Conservation (phyloP, 805 yeast species). For the Grigorovia yakushimaensis region DNA sequence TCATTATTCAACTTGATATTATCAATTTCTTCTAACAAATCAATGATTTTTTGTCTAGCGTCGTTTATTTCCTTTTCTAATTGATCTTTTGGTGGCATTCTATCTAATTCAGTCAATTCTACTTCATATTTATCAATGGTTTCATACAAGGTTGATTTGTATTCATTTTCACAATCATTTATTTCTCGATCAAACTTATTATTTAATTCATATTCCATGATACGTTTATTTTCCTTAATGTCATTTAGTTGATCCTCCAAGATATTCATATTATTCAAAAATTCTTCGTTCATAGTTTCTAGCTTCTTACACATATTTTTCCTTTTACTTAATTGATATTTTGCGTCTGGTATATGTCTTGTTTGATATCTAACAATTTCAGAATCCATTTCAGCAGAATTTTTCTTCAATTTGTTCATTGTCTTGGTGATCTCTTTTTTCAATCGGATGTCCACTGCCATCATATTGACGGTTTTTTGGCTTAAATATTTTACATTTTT, state of each 20-base stretch:
- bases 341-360: slow-evolving; percentile 19
- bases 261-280: slow-evolving; percentile 6
- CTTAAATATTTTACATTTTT: slow-evolving; percentile 1
- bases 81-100: slow-evolving; percentile 18
- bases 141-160: slow-evolving; percentile 13
- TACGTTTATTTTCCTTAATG: slow-evolving; percentile 5
- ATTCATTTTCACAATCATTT: slow-evolving; percentile 19
- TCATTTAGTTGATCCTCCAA: slow-evolving; percentile 7
- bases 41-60: slow-evolving; percentile 8
- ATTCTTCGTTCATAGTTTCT: slow-evolving; percentile 1
- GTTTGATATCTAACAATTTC: slow-evolving; percentile 4
- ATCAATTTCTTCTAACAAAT: slow-evolving; percentile 9
- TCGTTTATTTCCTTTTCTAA: slow-evolving; percentile 10
- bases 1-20: slow-evolving; percentile 1
- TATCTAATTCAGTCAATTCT: slow-evolving; percentile 16
- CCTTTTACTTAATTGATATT: slow-evolving; percentile 21
- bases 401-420: slow-evolving; percentile 1
- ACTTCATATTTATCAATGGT: slow-evolving; percentile 9
- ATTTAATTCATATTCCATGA: slow-evolving; percentile 11
- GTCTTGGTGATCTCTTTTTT: slow-evolving; percentile 3
- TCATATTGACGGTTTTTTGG: slow-evolving; percentile 3
- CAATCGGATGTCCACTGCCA: slow-evolving; percentile 4
- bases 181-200: slow-evolving; percentile 19
- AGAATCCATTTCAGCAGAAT: slow-evolving; percentile 2
- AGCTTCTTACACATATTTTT: slow-evolving; percentile 14